phyloP scores from a whole-genome alignment of 345 rosid genomes.

The Gossypium longicalyx region DNA sequence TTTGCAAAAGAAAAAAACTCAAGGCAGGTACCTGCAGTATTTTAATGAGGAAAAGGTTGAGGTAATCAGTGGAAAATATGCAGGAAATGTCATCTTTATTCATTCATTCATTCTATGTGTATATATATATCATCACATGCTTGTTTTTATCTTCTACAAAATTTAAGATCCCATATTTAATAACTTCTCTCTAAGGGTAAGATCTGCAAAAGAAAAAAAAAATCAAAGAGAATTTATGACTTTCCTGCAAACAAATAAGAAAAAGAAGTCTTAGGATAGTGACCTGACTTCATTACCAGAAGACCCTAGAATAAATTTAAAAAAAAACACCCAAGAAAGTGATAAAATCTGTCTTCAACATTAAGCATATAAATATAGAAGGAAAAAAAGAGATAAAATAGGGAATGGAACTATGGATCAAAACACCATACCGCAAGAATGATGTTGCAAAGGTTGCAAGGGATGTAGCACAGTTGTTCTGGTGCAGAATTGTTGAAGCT shows the following conservation, averaged over 20 bases:
- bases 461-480: conserved; percentile 47
- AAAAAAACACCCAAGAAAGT: not conserved
- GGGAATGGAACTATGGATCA: not conserved
- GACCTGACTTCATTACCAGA: conserved; percentile 15
- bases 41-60: conserved; percentile 1
- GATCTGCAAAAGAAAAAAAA: conserved; percentile 19
- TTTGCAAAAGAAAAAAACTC: not conserved
- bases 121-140: not conserved
- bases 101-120: not conserved
- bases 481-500: conserved; percentile 19
- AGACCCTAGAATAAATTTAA: not conserved
- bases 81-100: conserved; percentile 9
- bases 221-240: conserved; percentile 14
- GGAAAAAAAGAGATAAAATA: not conserved
- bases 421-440: conserved; percentile 39
- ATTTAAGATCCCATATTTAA: not conserved
- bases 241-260: conserved; percentile 15
- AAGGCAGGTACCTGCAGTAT: not conserved
- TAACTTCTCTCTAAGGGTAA: conserved; percentile 4
- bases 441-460: conserved; percentile 49
- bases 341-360: not conserved
- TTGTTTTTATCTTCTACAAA: conserved; percentile 7
- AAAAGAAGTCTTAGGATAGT: conserved; percentile 12
- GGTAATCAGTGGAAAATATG: conserved; percentile 9
- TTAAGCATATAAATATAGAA: no score